Conservation (phyloP, 1,139 yeast species). For the Sugiyamaella xylanicola region DNA sequence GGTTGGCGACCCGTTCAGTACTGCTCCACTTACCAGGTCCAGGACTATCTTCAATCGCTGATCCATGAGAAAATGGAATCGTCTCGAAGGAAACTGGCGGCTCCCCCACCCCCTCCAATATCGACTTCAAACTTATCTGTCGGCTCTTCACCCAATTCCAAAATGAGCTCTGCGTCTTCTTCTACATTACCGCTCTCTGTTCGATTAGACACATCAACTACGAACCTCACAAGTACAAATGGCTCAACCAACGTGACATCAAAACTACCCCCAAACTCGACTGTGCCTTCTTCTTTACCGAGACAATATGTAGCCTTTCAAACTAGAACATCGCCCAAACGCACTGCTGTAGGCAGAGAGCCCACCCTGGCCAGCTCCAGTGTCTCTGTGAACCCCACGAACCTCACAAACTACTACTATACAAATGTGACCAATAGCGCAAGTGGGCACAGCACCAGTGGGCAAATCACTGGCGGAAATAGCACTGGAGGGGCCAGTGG, state of each 20-base stretch:
- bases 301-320: conserved; percentile 24
- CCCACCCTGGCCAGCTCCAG: not conserved
- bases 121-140: not conserved
- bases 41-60: conserved; percentile 42
- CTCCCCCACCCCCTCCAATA: not conserved
- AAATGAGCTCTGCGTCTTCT: conserved; percentile 9
- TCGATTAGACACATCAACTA: conserved; percentile 1
- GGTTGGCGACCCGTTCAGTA: conserved; percentile 68
- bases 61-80: conserved; percentile 34
- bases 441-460: too few species aligned
- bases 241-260: not conserved
- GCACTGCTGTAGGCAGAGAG: not conserved
- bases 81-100: conserved; percentile 11
- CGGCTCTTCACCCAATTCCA: not conserved
- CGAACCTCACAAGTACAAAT: too few species aligned
- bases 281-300: conserved; percentile 15
- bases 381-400: not conserved
- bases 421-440: not conserved
- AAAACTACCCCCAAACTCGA: conserved; percentile 8
- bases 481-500: not conserved
- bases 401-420: conserved; percentile 2
- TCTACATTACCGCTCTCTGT: not conserved
- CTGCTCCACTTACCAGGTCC: conserved; percentile 42
- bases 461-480: too few species aligned
- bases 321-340: conserved; percentile 21